Evolutionary conservation across 495 filamentous ascomycete species (phyloP), one percentile per base, ranked within the genome.

Genomic region (Neurospora sp.): DNA sequence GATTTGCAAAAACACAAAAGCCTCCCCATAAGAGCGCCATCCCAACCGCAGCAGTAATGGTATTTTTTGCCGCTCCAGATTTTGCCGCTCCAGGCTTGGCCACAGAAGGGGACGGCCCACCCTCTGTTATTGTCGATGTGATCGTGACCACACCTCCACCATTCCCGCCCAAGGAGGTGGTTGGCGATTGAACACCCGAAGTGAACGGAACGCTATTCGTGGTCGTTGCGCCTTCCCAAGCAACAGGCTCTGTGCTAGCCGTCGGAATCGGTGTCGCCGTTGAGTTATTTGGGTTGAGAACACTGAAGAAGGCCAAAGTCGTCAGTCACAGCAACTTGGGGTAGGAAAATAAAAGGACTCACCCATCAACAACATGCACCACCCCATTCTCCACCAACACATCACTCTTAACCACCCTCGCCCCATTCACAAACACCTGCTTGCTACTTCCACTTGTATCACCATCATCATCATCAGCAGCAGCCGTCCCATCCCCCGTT

Each of bases 351-450:
- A 39, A 59, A 18, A 37, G 18, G 7, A 71, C 78, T 74, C 62
- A 83, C 84, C 80, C 83, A 75, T 88, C 85, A 72, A 88, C 83
- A 70, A 88, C 79, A 76, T 88, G 86, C 9, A 89, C 80, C 20
- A 89, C 85, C 70, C 87, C 87, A 46, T 88, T 87, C 2, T 80
- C 78, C 31, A 88, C 77, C 5, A 88, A 76, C 16, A 89, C 76
- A 75, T 89, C 83, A 1, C 83, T 76, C 18, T 79, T 79, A 5
- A 88, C 70, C 23, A 89, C 84, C 46, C 76, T 77, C 3, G 87
- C 86, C 42, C 78, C 78, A 76, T 88, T 87, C 40, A 89, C 85
- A 76, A 87, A 88, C 31, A 88, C 76, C 59, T 76, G 70, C 31
- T 81, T 81, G 70, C 82, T 11, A 31, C 54, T 62, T 62, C 23